Conservation (phyloP, 1,284 basidiomycete genomes). For the Microbotryum violaceum region DNA sequence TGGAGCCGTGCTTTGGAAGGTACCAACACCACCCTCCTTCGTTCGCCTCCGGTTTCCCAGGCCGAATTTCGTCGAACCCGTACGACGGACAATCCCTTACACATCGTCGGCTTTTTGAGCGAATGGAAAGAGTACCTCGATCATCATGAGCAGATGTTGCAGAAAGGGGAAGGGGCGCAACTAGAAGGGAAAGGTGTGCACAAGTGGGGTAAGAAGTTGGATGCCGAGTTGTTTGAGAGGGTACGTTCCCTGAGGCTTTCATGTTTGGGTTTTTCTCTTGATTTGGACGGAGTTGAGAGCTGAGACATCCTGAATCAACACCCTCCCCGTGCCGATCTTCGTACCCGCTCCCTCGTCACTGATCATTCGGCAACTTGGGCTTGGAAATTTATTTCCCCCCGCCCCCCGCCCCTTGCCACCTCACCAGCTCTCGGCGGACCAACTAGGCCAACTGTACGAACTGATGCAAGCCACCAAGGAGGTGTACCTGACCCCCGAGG, state of each 20-base stretch:
- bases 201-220: conserved; percentile 56
- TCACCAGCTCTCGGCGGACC: conserved; percentile 73
- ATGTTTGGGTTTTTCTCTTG: too few species aligned
- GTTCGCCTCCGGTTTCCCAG: conserved; percentile 3
- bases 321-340: too few species aligned
- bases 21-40: too few species aligned
- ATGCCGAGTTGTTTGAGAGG: conserved; percentile 70
- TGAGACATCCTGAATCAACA: too few species aligned
- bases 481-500: conserved; percentile 15
- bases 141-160: conserved; percentile 34
- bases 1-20: too few species aligned
- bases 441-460: conserved; percentile 83
- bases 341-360: too few species aligned
- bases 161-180: too few species aligned
- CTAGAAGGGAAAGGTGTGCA: conserved; percentile 44
- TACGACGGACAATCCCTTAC: conserved; percentile 69
- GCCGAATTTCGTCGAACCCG: conserved; percentile 72
- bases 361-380: too few species aligned
- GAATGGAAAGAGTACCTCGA: conserved; percentile 91
- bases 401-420: background rate
- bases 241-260: conserved; percentile 34
- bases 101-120: conserved; percentile 84
- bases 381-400: too few species aligned
- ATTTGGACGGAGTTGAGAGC: too few species aligned
- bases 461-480: conserved; percentile 82